These are phyloP conservation scores for Earliella scabrosa DNA, from an alignment of 1,284 basidiomycete genomes.

Conservation along the genomic window DNA sequence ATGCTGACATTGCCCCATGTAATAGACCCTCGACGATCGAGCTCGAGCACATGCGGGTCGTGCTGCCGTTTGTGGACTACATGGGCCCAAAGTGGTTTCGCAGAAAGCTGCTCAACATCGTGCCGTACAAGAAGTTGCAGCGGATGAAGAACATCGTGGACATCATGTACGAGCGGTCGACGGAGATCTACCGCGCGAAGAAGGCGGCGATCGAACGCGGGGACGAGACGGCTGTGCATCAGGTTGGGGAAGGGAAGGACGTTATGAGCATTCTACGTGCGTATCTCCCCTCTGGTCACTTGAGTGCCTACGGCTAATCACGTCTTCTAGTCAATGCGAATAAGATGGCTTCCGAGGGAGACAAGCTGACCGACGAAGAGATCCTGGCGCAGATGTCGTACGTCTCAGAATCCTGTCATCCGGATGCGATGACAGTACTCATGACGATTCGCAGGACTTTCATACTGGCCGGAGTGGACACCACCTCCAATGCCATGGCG, in stretches of 20 bases:
- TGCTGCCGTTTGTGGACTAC: slow-evolving; percentile 2
- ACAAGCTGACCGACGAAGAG: slow-evolving; percentile 35
- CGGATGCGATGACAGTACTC: neutral
- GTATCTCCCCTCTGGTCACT: neutral
- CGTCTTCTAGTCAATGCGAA: slow-evolving; percentile 33
- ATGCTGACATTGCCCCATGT: no score
- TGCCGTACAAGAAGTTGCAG: slow-evolving; percentile 10
- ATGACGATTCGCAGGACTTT: slow-evolving; percentile 15
- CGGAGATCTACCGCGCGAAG: slow-evolving; percentile 25
- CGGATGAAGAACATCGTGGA: slow-evolving; percentile 19
- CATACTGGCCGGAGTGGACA: slow-evolving; percentile 29
- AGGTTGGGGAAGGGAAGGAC: slow-evolving; percentile 34
- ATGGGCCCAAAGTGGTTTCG: slow-evolving; percentile 9
- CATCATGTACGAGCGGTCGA: slow-evolving; percentile 18
- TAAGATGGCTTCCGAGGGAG: slow-evolving; percentile 28
- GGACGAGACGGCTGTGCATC: slow-evolving; percentile 26
- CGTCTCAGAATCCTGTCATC: neutral
- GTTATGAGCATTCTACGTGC: slow-evolving; percentile 37
- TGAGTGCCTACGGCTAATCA: neutral
- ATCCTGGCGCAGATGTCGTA: slow-evolving; percentile 41
- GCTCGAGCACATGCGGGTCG: no score
- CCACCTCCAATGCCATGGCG: slow-evolving; percentile 23
- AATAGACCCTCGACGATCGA: no score
- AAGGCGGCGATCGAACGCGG: slow-evolving; percentile 23
- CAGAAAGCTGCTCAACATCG: slow-evolving; percentile 10